These are phyloP conservation scores for Thalassiosira oceanica DNA, from an alignment of 352 stramenopile genomes.

Conservation along the genomic window DNA sequence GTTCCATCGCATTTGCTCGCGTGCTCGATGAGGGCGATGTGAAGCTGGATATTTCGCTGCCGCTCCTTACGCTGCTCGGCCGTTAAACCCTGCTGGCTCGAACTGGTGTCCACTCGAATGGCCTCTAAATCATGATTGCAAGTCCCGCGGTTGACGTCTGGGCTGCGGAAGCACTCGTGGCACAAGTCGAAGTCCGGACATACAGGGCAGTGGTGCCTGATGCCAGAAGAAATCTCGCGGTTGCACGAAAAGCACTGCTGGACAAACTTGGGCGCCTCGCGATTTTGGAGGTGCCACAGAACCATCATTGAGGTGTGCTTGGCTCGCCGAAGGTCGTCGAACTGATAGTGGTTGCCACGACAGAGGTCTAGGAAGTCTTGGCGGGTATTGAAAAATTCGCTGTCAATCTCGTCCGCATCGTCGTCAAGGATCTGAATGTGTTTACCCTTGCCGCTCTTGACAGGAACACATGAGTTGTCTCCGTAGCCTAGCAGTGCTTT, in stretches of 20 bases:
- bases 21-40: constrained; percentile 97
- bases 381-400: constrained; percentile 96
- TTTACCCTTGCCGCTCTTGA: constrained; percentile 20
- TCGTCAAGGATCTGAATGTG: constrained; percentile 78
- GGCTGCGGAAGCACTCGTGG: constrained; percentile 89
- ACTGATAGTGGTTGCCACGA: constrained; percentile 98
- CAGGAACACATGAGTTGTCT: no score
- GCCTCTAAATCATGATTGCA: constrained; percentile 88
- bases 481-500: no score
- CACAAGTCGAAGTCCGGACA: constrained; percentile 94
- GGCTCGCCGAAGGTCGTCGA: constrained; percentile 95
- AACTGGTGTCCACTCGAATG: constrained; percentile 81
- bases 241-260: constrained; percentile 94
- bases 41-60: constrained; percentile 92
- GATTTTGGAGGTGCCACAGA: constrained; percentile 97
- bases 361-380: constrained; percentile 97
- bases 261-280: constrained; percentile 95
- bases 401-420: constrained; percentile 92
- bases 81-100: constrained; percentile 61
- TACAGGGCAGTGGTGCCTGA: constrained; percentile 92
- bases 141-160: constrained; percentile 82
- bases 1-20: constrained; percentile 89
- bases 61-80: constrained; percentile 90
- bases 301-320: constrained; percentile 99
- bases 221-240: constrained; percentile 91